Evolutionary conservation across 805 yeast genomes (phyloP).

Genomic region (Ogataea philodendri): DNA sequence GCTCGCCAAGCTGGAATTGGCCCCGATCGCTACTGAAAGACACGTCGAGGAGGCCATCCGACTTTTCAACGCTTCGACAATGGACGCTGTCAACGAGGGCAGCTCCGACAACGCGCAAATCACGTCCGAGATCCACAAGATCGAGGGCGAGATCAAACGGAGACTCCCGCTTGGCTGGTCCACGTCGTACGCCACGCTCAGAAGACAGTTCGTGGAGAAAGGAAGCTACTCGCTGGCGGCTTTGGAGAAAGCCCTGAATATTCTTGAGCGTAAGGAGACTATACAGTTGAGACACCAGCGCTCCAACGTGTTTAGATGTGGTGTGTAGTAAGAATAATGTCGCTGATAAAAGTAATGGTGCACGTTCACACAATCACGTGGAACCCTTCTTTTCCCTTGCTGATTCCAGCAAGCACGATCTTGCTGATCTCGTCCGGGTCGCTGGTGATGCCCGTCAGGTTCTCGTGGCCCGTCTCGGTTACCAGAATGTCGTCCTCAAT

Average conservation of each 20-base stretch:
- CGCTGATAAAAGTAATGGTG: neutral
- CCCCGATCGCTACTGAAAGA: constrained; percentile 79
- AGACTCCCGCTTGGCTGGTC: constrained; percentile 97
- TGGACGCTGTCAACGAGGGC: constrained; percentile 74
- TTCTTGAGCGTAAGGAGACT: constrained; percentile 83
- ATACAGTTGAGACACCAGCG: constrained; percentile 86
- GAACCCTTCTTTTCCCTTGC: constrained; percentile 60
- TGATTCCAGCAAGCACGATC: constrained; percentile 70
- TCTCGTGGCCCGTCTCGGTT: constrained; percentile 73
- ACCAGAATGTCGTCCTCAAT: constrained; percentile 91
- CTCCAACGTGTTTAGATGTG: constrained; percentile 72
- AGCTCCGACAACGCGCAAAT: constrained; percentile 53
- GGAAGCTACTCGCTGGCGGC: constrained; percentile 62
- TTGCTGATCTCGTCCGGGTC: constrained; percentile 80
- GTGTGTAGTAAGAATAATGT: constrained; percentile 39
- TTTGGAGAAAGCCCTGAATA: constrained; percentile 75
- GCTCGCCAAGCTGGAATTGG: constrained; percentile 78
- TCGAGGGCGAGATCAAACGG: constrained; percentile 82
- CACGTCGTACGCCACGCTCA: constrained; percentile 78
- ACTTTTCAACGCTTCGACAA: constrained; percentile 92
- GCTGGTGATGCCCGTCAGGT: constrained; percentile 77
- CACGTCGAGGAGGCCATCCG: constrained; percentile 97
- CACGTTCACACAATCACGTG: constrained; percentile 42
- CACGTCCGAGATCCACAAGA: constrained; percentile 67
- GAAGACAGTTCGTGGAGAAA: constrained; percentile 75